Conservation (phyloP, 2,329 filamentous ascomycete genomes). For the Capronia epimyces region DNA sequence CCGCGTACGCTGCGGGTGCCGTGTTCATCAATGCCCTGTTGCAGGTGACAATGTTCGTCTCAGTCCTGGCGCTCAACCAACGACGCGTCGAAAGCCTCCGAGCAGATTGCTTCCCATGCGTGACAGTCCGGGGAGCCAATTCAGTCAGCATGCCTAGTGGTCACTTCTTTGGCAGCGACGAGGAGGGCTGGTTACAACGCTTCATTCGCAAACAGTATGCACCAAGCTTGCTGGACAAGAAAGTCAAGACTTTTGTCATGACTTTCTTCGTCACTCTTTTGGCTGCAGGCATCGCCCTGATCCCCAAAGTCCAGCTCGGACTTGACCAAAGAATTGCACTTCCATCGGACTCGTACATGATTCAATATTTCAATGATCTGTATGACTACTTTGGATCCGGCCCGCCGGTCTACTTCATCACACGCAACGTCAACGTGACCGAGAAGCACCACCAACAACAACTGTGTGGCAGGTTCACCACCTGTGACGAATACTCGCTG, state of each 20-base stretch:
- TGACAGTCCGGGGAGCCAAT: constrained; percentile 71
- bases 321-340: constrained; percentile 93
- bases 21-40: constrained; percentile 96
- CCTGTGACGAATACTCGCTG: constrained; percentile 76
- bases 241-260: constrained; percentile 70
- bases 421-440: constrained; percentile 72
- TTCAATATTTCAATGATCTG: constrained; percentile 92
- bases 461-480: constrained; percentile 84
- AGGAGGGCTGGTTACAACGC: constrained; percentile 75
- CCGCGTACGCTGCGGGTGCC: constrained; percentile 89
- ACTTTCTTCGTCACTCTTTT: constrained; percentile 82
- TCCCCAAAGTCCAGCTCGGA: constrained; percentile 79
- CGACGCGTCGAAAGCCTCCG: constrained; percentile 79
- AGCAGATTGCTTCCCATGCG: constrained; percentile 86
- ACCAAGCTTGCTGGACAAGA: constrained; percentile 70
- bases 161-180: constrained; percentile 66
- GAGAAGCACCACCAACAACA: constrained; percentile 71
- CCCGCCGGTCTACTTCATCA: constrained; percentile 94
- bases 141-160: constrained; percentile 59
- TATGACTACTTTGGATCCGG: constrained; percentile 88
- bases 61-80: constrained; percentile 86
- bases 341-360: constrained; percentile 87
- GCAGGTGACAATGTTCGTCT: constrained; percentile 95
- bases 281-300: constrained; percentile 73
- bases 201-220: constrained; percentile 92